Evolutionary conservation across 2,329 filamentous ascomycete genomes (phyloP), one percentile per base, ranked within the genome.

Genomic region (Aureobasidium sp.): DNA sequence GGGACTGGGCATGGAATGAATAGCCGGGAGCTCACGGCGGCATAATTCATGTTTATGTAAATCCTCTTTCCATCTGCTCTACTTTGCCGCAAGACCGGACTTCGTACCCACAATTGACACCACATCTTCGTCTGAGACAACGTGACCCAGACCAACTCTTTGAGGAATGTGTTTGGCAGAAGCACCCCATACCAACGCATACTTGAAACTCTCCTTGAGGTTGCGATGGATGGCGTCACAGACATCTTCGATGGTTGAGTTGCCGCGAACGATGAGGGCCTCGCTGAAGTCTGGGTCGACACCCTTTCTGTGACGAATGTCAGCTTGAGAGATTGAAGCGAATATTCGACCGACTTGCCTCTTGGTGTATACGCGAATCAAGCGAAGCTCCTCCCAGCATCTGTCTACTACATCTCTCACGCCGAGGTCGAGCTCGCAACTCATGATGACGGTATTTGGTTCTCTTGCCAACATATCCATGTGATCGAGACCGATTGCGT

Each of bases 201-300:
- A 96, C 76, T 97, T 98, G 79, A 97, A 98, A 4, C 90, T 95
- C 58, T 98, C 94, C 80, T 97, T 98, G 60, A 98, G 74, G 22
- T 83, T 93, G 57, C 93, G 79, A 73, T 98, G 93, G 61, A 98
- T 87, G 63, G 88, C 83, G 70, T 98, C 93, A 70, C 93, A 98
- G 8, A 98, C 93, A 70, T 98, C 91, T 72, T 97, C 93, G 65
- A 98, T 90, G 11, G 84, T 88, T 65, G 88, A 89, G 62, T 90
- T 87, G 66, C 77, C 83, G 55, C 94, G 79, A 60, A 98, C 93
- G 66, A 98, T 98, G 63, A 98, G 72, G 1, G 93, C 93, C 72
- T 98, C 93, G 56, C 71, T 73, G 66, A 98, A 98, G 67, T 90
- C 83, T 0, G 93, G 93, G 12, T 95, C 91, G 8, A 84, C 74